phyloP scores from a whole-genome alignment of 1,139 yeast genomes.

The Suhomyces panamericanus region DNA sequence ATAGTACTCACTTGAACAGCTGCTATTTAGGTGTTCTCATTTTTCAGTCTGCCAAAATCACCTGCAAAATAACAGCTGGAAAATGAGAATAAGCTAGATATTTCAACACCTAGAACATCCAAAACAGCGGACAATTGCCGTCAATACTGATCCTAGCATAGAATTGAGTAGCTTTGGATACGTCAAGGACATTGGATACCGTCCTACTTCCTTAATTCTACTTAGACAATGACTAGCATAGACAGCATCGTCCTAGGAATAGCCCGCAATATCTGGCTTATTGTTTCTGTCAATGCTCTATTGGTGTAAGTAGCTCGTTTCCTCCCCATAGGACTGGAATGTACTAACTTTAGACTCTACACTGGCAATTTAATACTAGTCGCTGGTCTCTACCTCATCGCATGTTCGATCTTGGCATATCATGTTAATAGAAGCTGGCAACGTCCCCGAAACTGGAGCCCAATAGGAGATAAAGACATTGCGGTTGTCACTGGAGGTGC shows the following conservation, averaged over 20 bases:
- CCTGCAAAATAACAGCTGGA: no score
- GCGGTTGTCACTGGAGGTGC: conserved; percentile 69
- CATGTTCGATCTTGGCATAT: background rate
- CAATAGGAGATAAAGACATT: conserved; percentile 23
- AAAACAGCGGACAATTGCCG: no score
- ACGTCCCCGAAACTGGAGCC: conserved; percentile 6
- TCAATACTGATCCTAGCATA: no score
- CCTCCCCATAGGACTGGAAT: background rate
- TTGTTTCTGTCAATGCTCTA: background rate
- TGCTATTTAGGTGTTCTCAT: no score
- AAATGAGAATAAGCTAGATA: no score
- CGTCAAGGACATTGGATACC: no score
- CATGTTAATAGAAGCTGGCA: conserved; percentile 2
- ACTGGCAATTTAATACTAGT: background rate
- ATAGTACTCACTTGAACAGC: no score
- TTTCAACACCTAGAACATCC: no score
- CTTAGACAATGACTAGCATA: background rate
- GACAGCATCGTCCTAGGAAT: background rate
- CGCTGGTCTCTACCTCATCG: background rate
- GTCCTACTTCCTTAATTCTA: no score
- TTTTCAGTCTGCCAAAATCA: no score
- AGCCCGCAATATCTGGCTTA: background rate
- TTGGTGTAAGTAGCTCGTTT: conserved; percentile 4
- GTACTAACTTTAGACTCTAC: conserved; percentile 5
- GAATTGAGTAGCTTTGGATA: no score